Evolutionary conservation across 495 filamentous ascomycete genomes (phyloP).

Genomic region (Podospora pseudopauciseta): DNA sequence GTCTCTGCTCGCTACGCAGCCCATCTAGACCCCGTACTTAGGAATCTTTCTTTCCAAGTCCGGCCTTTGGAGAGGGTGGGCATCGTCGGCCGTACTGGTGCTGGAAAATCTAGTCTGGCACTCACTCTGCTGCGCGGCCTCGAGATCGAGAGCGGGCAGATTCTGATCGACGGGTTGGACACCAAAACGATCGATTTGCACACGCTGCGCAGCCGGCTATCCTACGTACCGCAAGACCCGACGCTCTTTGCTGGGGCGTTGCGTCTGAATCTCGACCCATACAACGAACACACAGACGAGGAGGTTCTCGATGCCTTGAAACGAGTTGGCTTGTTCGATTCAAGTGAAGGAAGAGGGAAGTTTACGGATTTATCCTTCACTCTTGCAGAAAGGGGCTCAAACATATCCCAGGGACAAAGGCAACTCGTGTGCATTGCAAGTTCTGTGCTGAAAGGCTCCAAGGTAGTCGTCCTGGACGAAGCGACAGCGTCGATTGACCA

Average conservation of each 20-base stretch:
- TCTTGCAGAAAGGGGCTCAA: slow-evolving; percentile 14
- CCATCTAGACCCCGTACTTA: slow-evolving; percentile 31
- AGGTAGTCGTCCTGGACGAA: slow-evolving; percentile 21
- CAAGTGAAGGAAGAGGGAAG: slow-evolving; percentile 2
- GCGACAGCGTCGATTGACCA: slow-evolving; percentile 20
- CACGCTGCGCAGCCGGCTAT: slow-evolving; percentile 35
- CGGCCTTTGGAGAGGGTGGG: slow-evolving; percentile 36
- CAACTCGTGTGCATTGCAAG: slow-evolving; percentile 23
- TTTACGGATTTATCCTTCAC: slow-evolving; percentile 15
- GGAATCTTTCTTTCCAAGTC: slow-evolving; percentile 35
- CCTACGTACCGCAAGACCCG: slow-evolving; percentile 45
- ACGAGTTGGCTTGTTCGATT: slow-evolving; percentile 9
- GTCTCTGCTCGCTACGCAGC: slow-evolving; percentile 21
- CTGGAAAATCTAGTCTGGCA: slow-evolving; percentile 40
- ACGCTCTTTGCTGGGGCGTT: slow-evolving; percentile 44
- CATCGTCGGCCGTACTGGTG: slow-evolving; percentile 47
- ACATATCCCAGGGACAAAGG: slow-evolving; percentile 21
- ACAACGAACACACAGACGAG: slow-evolving; percentile 48
- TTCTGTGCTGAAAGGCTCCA: slow-evolving; percentile 10
- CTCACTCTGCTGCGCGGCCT: slow-evolving; percentile 40
- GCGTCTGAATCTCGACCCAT: slow-evolving; percentile 45
- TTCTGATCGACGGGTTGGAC: slow-evolving; percentile 44
- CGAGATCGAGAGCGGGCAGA: slow-evolving; percentile 32
- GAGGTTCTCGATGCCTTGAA: slow-evolving; percentile 16
- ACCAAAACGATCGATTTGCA: slow-evolving; percentile 33